A percentile compares a stretch with the other conserved stretches of the same genome.
These are phyloP conservation scores for Elongisporangium anandrum DNA, from an alignment of 352 stramenopile genomes.

Conservation along the genomic window DNA sequence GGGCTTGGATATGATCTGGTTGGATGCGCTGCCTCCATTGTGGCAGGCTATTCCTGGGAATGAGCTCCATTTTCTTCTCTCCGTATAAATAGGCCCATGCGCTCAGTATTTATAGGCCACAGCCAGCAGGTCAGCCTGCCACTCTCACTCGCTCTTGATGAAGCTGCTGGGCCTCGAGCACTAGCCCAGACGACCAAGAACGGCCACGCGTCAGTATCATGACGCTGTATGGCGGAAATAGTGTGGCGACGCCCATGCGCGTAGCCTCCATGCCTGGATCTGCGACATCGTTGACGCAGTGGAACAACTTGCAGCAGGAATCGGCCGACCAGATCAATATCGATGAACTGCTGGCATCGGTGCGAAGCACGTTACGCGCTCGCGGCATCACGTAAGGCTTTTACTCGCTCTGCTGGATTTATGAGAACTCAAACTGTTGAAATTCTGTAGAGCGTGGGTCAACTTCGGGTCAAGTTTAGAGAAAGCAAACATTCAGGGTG, in stretches of 20 bases:
- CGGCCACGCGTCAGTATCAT: not conserved
- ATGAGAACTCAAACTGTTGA: too few relatives aligned
- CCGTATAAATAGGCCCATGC: not conserved
- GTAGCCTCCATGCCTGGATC: not conserved
- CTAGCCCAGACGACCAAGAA: not conserved
- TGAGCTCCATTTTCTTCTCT: not conserved
- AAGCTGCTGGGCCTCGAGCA: not conserved
- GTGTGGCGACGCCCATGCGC: not conserved
- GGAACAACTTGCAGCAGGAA: slow-evolving; percentile 66
- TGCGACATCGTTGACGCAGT: slow-evolving; percentile 62
- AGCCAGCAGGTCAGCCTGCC: not conserved
- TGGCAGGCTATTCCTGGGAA: not conserved
- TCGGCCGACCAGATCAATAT: slow-evolving; percentile 59
- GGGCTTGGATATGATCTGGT: too few relatives aligned
- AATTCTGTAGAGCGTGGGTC: slow-evolving; percentile 61
- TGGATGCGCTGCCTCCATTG: not conserved
- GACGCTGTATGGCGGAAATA: not conserved
- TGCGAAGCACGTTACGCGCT: slow-evolving; percentile 33
- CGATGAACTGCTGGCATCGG: slow-evolving; percentile 26
- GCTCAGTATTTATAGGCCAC: not conserved
- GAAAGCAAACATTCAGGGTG: slow-evolving; percentile 30
- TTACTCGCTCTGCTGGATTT: too few relatives aligned
- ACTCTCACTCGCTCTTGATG: not conserved
- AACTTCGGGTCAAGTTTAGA: slow-evolving; percentile 42
- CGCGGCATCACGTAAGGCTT: slow-evolving; percentile 46